These are phyloP conservation scores for Peziza echinospora DNA, from an alignment of 495 filamentous ascomycete species.

Conservation along the genomic window DNA sequence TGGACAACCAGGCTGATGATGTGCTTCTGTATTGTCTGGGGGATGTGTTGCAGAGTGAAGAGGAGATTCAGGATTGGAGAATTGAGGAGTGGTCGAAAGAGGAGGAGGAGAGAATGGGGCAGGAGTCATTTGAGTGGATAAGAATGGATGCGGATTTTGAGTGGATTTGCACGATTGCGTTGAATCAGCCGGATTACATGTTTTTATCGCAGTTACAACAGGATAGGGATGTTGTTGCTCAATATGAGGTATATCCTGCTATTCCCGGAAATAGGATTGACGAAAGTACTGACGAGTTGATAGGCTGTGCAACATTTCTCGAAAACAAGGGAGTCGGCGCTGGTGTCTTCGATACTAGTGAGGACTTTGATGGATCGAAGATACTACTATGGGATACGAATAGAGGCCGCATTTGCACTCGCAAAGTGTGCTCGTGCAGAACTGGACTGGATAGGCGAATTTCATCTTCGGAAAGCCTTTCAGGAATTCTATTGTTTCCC, in stretches of 20 bases:
- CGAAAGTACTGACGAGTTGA: neutral
- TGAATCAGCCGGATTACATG: slow-evolving; percentile 84
- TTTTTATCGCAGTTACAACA: slow-evolving; percentile 92
- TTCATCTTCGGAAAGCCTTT: slow-evolving; percentile 65
- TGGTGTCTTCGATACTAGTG: slow-evolving; percentile 67
- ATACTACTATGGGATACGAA: slow-evolving; percentile 84
- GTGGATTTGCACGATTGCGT: slow-evolving; percentile 67
- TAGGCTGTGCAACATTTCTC: slow-evolving; percentile 18
- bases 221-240: slow-evolving; percentile 86
- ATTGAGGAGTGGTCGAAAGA: slow-evolving; percentile 72
- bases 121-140: slow-evolving; percentile 97
- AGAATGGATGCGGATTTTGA: slow-evolving; percentile 96
- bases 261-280: neutral
- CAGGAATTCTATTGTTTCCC: slow-evolving; percentile 71
- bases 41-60: slow-evolving; percentile 62
- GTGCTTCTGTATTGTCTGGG: slow-evolving; percentile 78
- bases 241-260: slow-evolving; percentile 46
- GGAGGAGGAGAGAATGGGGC: slow-evolving; percentile 71
- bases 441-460: slow-evolving; percentile 55
- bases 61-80: slow-evolving; percentile 66
- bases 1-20: slow-evolving; percentile 54
- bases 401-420: slow-evolving; percentile 53
- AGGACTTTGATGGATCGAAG: slow-evolving; percentile 74
- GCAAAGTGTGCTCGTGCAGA: slow-evolving; percentile 47
- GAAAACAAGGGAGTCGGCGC: slow-evolving; percentile 20